Base-by-base conservation (phyloP, 75 land plant species). In the Azolla pinnata region DNA sequence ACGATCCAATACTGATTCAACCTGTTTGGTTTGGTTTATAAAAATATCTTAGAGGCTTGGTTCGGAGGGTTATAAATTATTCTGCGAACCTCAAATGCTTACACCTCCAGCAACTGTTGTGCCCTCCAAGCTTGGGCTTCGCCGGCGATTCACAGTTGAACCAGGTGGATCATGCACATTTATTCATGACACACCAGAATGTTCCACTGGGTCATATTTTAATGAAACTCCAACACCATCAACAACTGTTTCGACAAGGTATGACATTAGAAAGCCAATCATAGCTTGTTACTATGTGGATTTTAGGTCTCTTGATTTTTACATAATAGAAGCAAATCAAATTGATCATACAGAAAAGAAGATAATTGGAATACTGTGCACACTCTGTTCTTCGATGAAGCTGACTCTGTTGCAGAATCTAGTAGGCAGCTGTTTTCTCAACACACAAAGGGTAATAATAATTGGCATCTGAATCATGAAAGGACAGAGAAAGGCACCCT, bases 321-420 rank as follows among this genome's bases (percentile, higher is more conserved):
- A 17, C 17, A 2, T 46, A 2, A n/a, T n/a, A n/a, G n/a, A n/a
- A n/a, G n/a, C 14, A 46, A 17, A 17, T 3, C 3, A 46, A 46
- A 17, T 46, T 23, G 21, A 18, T 5, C 32, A 3, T 31, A n/a
- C 31, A 71, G 62, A 56, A 58, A 63, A 65, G 75, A 72, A 45
- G 61, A 55, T 0, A 80, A 73, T 16, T 82, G 89, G 89, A 62
- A 64, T 46, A 79, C 83, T n/a, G 79, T 85, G 49, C 83, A 79
- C 54, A 83, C 73, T 8, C 83, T 85, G 4, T 66, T 78, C 47
- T 59, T 79, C 68, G 79, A 82, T 70, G 79, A 76, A 51, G 40
- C 47, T 9, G 75, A 75, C 31, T 75, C 56, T 17, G 64, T 64
- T 3, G 66, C 56, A n/a, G 46, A 38, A 12, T 18, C 27, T 33